Conservation (phyloP, 2,329 filamentous ascomycete genomes). For the Ophiostoma ulmi region DNA sequence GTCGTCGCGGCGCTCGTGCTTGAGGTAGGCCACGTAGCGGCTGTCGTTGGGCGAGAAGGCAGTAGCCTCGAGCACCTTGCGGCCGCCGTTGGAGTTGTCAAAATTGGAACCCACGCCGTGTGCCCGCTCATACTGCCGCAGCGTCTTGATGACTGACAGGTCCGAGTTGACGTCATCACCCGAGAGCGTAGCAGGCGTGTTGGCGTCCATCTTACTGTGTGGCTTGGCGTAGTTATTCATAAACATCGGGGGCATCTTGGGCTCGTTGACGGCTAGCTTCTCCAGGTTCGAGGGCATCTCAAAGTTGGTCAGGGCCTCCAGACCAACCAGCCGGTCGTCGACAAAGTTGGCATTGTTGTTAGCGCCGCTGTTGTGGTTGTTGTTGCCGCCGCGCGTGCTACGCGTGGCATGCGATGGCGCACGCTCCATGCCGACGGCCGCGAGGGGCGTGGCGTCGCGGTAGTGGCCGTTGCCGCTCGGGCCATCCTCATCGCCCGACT, state of each 20-base stretch:
- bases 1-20: conserved; percentile 41
- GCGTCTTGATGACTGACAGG: conserved; percentile 53
- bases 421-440: conserved; percentile 54
- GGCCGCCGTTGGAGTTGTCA: conserved; percentile 49
- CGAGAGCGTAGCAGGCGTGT: conserved; percentile 49
- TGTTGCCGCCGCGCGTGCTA: conserved; percentile 54
- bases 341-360: conserved; percentile 44
- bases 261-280: conserved; percentile 50
- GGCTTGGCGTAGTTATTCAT: conserved; percentile 56
- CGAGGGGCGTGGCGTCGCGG: conserved; percentile 34
- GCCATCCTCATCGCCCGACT: conserved; percentile 49
- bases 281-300: conserved; percentile 56
- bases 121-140: conserved; percentile 51
- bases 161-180: conserved; percentile 52
- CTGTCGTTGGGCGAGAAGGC: conserved; percentile 45
- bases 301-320: conserved; percentile 57
- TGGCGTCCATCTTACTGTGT: conserved; percentile 52
- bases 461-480: conserved; percentile 39
- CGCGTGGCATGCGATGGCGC: conserved; percentile 60
- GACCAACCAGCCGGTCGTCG: conserved; percentile 54
- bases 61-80: conserved; percentile 52
- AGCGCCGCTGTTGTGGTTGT: conserved; percentile 35
- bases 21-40: conserved; percentile 46
- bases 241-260: conserved; percentile 54
- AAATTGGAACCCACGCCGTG: conserved; percentile 53